phyloP scores from a whole-genome alignment of 371 early-diverging fungal species.

The Smittium culicis region DNA sequence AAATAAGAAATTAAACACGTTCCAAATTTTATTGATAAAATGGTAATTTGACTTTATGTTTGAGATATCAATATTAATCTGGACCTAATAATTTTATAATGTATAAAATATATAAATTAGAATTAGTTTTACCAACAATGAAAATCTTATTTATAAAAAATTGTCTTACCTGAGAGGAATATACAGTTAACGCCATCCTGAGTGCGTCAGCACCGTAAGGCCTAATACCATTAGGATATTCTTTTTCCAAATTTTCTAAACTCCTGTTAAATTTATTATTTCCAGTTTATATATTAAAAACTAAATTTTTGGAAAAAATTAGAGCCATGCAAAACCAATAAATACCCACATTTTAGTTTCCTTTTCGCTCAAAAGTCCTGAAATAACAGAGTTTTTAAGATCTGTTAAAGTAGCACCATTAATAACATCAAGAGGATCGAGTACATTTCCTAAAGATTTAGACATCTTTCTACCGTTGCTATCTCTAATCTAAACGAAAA shows the following conservation, averaged over 20 bases:
- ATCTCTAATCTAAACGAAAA: constrained; percentile 14
- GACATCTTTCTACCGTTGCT: constrained; percentile 77
- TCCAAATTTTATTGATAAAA: constrained; percentile 99
- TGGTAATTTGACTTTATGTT: constrained; percentile 82
- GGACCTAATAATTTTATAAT: constrained; percentile 35
- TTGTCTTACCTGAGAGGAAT: constrained; percentile 56
- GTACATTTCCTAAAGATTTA: constrained; percentile 87
- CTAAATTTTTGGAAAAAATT: neutral
- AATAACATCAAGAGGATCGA: constrained; percentile 62
- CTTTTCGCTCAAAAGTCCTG: constrained; percentile 61
- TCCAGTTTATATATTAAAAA: too few species aligned
- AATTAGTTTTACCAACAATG: neutral
- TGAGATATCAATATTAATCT: constrained; percentile 94
- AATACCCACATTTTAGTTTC: constrained; percentile 55
- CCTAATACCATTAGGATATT: constrained; percentile 92
- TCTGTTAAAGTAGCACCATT: constrained; percentile 41
- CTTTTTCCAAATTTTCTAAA: constrained; percentile 47
- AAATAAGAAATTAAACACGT: constrained; percentile 68
- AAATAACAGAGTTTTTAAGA: constrained; percentile 34
- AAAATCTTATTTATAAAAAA: constrained; percentile 21
- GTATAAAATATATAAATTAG: neutral
- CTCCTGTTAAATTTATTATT: too few species aligned
- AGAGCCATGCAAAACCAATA: neutral
- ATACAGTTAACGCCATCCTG: constrained; percentile 76
- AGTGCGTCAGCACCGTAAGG: constrained; percentile 95